Evolutionary conservation across 345 rosid genomes (phyloP).

Genomic region (Syzygium oleosum): DNA sequence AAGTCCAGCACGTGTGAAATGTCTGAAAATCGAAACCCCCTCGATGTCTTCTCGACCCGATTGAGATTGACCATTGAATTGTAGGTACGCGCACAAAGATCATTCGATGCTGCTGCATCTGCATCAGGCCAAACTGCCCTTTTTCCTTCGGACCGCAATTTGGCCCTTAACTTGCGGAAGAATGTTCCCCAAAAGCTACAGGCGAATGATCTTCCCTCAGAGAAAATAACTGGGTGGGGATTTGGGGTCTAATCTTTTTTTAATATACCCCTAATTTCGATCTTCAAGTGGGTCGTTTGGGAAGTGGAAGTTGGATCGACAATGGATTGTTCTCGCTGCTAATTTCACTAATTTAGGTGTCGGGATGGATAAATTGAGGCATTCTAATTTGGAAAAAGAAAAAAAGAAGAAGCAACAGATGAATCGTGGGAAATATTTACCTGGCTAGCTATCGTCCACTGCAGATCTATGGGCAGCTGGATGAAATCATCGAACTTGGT

Average conservation of each 20-base stretch:
- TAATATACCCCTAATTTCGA: not conserved
- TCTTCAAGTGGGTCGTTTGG: not conserved
- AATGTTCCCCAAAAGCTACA: not conserved
- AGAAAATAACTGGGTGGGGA: not conserved
- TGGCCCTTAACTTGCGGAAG: not conserved
- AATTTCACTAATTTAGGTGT: not conserved
- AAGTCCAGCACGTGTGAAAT: not conserved
- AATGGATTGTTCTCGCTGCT: not conserved
- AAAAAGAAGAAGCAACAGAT: not conserved
- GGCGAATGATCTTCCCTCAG: not conserved
- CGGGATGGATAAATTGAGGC: not conserved
- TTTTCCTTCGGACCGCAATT: not conserved
- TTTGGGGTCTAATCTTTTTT: not conserved
- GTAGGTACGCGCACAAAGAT: not conserved
- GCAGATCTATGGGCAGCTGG: constrained; percentile 82
- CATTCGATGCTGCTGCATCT: not conserved
- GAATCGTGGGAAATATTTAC: constrained; percentile 10
- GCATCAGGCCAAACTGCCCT: not conserved
- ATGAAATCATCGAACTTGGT: constrained; percentile 94
- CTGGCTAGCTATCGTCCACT: constrained; percentile 90
- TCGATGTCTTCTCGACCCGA: not conserved
- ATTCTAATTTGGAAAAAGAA: not conserved
- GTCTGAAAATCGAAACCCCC: not conserved
- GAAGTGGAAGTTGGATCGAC: too few species aligned
- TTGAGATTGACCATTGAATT: not conserved